Evolutionary conservation across 1,284 basidiomycete genomes (phyloP).

Genomic region (Xanthoconium separans): DNA sequence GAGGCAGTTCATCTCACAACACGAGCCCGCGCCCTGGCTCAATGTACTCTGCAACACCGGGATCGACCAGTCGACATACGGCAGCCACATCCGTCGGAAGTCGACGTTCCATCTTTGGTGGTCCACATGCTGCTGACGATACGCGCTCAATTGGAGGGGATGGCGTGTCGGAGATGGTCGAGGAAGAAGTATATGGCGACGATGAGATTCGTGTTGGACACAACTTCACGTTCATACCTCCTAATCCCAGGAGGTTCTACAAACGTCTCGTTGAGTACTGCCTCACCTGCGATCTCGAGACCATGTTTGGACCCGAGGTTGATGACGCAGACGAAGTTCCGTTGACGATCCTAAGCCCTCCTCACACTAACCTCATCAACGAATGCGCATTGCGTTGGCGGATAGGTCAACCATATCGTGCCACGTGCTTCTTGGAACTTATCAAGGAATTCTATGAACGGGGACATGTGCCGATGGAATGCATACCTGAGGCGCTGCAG

Average conservation of each 20-base stretch:
- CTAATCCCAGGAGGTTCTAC: slow-evolving; percentile 85
- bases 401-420: slow-evolving; percentile 77
- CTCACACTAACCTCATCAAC: slow-evolving; percentile 82
- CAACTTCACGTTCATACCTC: slow-evolving; percentile 87
- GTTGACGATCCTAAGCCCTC: slow-evolving; percentile 83
- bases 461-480: slow-evolving; percentile 91
- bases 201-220: slow-evolving; percentile 70
- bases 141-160: slow-evolving; percentile 18
- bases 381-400: slow-evolving; percentile 92
- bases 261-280: slow-evolving; percentile 82
- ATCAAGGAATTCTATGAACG: slow-evolving; percentile 88
- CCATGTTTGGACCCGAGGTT: slow-evolving; percentile 83
- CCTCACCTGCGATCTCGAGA: slow-evolving; percentile 84
- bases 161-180: slow-evolving; percentile 38
- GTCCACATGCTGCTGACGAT: slow-evolving; percentile 12
- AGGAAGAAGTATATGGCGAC: slow-evolving; percentile 53
- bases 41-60: slow-evolving; percentile 44
- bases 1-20: slow-evolving; percentile 41
- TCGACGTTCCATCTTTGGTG: slow-evolving; percentile 53
- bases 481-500: slow-evolving; percentile 86
- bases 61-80: slow-evolving; percentile 45
- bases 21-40: slow-evolving; percentile 53
- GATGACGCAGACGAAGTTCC: slow-evolving; percentile 97
- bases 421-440: slow-evolving; percentile 81
- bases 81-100: slow-evolving; percentile 55